Evolutionary conservation across 208 protist species (phyloP).

Genomic region (Jaenimonas drosophilae): DNA sequence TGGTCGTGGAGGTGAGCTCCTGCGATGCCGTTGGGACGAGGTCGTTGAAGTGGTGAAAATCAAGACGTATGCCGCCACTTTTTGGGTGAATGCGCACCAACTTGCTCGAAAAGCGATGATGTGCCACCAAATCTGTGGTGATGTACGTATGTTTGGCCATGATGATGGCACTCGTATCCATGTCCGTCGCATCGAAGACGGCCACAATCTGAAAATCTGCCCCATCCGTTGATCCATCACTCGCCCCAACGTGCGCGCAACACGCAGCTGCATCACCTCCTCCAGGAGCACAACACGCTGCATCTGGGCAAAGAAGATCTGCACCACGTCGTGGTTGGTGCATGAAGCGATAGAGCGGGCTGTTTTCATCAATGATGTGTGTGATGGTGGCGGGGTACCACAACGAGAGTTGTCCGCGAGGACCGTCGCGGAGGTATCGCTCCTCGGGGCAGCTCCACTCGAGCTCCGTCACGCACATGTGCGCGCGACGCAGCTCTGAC

Average conservation of each 20-base stretch:
- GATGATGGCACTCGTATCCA: conserved; percentile 61
- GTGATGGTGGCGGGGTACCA: conserved; percentile 74
- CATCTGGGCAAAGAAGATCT: background rate
- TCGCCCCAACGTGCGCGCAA: too few species aligned
- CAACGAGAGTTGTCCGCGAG: conserved; percentile 40
- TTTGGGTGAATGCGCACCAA: conserved; percentile 46
- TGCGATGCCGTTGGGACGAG: conserved; percentile 36
- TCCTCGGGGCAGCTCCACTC: conserved; percentile 69
- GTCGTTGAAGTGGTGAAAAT: conserved; percentile 84
- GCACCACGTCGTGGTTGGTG: conserved; percentile 5
- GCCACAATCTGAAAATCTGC: conserved; percentile 62
- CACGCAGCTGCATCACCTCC: too few species aligned
- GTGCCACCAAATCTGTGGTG: conserved; percentile 48
- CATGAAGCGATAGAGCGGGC: conserved; percentile 64
- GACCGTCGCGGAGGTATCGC: conserved; percentile 22
- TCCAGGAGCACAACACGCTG: too few species aligned
- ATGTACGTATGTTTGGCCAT: conserved; percentile 68
- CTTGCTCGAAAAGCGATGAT: conserved; percentile 73
- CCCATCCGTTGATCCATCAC: too few species aligned
- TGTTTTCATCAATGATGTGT: conserved; percentile 62
- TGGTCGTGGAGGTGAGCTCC: conserved; percentile 49
- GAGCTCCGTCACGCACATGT: conserved; percentile 51
- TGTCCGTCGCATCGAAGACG: conserved; percentile 71
- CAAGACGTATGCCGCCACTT: conserved; percentile 43
- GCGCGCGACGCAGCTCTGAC: conserved; percentile 31